phyloP scores from a whole-genome alignment of 139 green algal species.

The Mychonastes homosphaera region DNA sequence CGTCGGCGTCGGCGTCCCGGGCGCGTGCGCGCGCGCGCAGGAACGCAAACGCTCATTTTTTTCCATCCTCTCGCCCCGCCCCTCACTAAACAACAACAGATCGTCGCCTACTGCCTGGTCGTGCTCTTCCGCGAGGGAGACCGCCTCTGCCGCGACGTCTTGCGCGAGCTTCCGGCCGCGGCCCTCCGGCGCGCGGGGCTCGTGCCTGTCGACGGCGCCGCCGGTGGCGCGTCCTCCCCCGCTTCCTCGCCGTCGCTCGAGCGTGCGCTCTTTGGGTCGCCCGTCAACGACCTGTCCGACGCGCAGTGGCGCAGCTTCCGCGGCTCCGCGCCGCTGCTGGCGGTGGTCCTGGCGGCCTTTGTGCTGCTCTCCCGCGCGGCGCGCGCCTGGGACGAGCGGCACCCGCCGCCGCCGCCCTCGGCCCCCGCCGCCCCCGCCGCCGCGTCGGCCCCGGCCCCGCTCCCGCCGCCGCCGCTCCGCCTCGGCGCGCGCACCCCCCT shows the following conservation, averaged over 20 bases:
- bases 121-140: slow-evolving; percentile 4
- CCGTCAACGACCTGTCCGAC: slow-evolving; percentile 74
- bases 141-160: slow-evolving; percentile 6
- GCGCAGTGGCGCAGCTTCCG: slow-evolving; percentile 69
- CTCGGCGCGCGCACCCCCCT: no score
- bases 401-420: background rate
- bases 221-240: no score
- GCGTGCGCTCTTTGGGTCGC: no score
- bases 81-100: no score
- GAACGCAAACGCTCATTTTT: no score
- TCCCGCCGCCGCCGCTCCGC: no score
- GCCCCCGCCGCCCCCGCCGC: background rate
- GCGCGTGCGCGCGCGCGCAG: no score
- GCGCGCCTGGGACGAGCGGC: background rate
- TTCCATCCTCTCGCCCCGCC: no score
- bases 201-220: slow-evolving; percentile 9
- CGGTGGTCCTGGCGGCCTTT: slow-evolving; percentile 23
- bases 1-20: no score
- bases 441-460: background rate
- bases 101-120: slow-evolving; percentile 14
- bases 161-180: background rate
- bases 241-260: no score
- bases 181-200: slow-evolving; percentile 18
- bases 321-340: slow-evolving; percentile 22
- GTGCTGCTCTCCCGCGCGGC: slow-evolving; percentile 24